Evolutionary conservation across 306 rosid species (phyloP), one percentile per base, ranked within the genome.

Genomic region (Pueraria montana): DNA sequence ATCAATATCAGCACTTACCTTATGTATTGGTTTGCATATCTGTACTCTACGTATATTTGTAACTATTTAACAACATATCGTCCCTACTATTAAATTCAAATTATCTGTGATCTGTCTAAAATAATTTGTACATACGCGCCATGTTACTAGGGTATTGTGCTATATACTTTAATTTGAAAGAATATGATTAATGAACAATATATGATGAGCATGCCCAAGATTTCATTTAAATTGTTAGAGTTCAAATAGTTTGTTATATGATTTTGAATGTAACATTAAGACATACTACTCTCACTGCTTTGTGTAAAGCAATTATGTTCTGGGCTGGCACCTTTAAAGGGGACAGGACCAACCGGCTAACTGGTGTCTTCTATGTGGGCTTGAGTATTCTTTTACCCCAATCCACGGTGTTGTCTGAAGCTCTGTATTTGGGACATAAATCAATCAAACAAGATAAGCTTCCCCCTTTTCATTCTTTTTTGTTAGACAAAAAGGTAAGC

Each of bases 401-500:
- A 65, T 64, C 8, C 52, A 64, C 43, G 55, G 65, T 79, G 38
- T 79, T 53, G 11, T 61, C 30, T 53, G 17, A 61, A 70, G 26
- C 45, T 62, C 76, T 65, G 55, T 64, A 42, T 64, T 78, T 53
- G 81, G 61, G 84, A 42, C 77, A 83, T 26, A 20, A 70, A 26
- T 43, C 59, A 70, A 26, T 43, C 59, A 69, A 50, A 72, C 46
- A 84, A 79, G 84, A 79, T 65, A 32, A 63, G 65, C 55, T 73
- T 73, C 40, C 46, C 65, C 61, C 64, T 64, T 53, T 84, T 64
- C 63, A 0, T 1, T 61, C 16, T 63, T 58, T 43, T 70, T 72
- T 64, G 65, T 17, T 16, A 65, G 66, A 79, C 77, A 84, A 80
- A 84, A 84, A 73, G 80, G 64, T 62, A 27, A 20, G 23, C 36